These are phyloP conservation scores for Spatholobus suberectus DNA, from an alignment of 306 rosid species.

Conservation along the genomic window DNA sequence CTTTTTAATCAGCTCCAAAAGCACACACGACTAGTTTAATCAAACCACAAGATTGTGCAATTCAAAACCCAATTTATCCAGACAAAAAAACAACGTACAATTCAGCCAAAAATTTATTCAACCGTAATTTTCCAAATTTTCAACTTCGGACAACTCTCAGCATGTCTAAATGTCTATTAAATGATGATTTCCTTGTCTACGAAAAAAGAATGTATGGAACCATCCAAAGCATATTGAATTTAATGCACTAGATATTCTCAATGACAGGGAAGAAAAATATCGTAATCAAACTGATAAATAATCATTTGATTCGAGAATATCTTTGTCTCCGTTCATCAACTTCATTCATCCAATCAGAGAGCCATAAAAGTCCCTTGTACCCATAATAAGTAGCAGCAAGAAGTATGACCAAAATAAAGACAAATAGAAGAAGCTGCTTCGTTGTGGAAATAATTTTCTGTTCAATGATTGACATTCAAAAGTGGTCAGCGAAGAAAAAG, in stretches of 20 bases:
- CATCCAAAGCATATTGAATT: slow-evolving; percentile 13
- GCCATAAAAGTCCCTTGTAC: slow-evolving; percentile 73
- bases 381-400: slow-evolving; percentile 58
- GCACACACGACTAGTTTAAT: too few relatives aligned
- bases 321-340: slow-evolving; percentile 69
- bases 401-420: slow-evolving; percentile 52
- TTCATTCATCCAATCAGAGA: slow-evolving; percentile 91
- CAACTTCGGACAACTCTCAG: too few relatives aligned
- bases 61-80: too few relatives aligned
- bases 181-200: slow-evolving; percentile 2
- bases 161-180: not conserved
- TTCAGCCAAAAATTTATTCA: too few relatives aligned
- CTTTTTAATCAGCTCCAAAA: too few relatives aligned
- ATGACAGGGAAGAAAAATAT: not conserved
- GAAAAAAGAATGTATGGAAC: slow-evolving; percentile 22
- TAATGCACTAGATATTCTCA: slow-evolving; percentile 6
- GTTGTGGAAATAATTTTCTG: slow-evolving; percentile 63
- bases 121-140: too few relatives aligned
- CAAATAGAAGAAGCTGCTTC: slow-evolving; percentile 63
- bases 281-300: not conserved
- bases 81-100: too few relatives aligned
- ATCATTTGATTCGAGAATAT: slow-evolving; percentile 52
- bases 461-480: slow-evolving; percentile 28
- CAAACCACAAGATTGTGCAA: too few relatives aligned
- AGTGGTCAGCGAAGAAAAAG: slow-evolving; percentile 33